Percentiles rank a stretch among this genome's conserved stretches.
Conservation (phyloP, 2,329 filamentous ascomycete species). For the Claviceps sorghi region DNA sequence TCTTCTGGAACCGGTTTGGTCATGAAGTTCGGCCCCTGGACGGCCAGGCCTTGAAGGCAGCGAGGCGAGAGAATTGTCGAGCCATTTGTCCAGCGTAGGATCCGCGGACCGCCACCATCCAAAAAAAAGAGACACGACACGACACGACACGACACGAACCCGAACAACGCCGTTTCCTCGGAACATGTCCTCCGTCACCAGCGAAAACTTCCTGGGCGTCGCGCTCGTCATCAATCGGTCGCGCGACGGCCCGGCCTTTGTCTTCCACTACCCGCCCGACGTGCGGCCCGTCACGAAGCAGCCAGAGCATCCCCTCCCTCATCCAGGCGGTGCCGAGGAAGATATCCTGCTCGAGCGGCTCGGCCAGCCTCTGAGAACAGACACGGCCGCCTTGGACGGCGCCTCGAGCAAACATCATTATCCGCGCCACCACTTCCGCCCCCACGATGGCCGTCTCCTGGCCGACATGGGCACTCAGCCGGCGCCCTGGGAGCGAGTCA, state of each 20-base stretch:
- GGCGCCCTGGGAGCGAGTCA: constrained; percentile 57
- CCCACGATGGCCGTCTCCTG: constrained; percentile 39
- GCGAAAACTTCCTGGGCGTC: constrained; percentile 50
- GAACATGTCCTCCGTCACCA: constrained; percentile 34
- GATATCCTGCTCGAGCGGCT: constrained; percentile 36
- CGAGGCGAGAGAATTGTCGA: not conserved
- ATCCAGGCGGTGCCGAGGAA: constrained; percentile 22
- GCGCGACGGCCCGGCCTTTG: constrained; percentile 64
- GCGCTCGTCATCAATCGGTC: constrained; percentile 61
- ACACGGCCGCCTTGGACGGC: constrained; percentile 20
- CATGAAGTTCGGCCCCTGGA: not conserved
- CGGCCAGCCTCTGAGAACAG: constrained; percentile 20
- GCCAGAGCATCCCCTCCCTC: constrained; percentile 16
- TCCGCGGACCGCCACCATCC: not conserved
- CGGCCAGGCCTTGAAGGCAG: not conserved
- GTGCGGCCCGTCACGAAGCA: constrained; percentile 25
- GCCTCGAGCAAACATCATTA: constrained; percentile 31
- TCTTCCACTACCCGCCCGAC: constrained; percentile 75
- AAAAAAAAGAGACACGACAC: no score
- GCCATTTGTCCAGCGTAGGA: no score
- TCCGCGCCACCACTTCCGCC: constrained; percentile 25
- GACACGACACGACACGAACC: not conserved
- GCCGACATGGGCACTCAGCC: constrained; percentile 41
- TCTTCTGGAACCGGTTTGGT: not conserved
- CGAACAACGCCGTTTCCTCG: not conserved